Evolutionary conservation across 768 basidiomycete genomes (phyloP), one percentile per base, ranked within the genome.

Genomic region (Cyclocybe aegerita): DNA sequence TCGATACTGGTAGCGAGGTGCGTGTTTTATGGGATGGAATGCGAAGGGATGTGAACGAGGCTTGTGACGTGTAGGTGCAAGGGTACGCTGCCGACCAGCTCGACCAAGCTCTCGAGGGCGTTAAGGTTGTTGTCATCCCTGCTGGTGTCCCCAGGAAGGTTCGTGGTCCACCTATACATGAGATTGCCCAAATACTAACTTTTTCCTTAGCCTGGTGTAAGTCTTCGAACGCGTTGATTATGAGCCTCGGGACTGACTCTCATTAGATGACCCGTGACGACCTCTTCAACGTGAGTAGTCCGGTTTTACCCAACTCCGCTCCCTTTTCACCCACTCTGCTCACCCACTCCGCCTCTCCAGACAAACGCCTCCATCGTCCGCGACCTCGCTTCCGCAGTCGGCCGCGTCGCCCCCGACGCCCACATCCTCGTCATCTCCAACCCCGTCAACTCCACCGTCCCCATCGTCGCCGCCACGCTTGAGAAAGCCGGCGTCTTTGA

Each of bases 141-240:
- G 97, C 97, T 72, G 97, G 97, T 82, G 96, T 99, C 55, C 97
- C 97, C 58, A 81, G 97, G 69, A 99, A 99, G 85, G 93, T 94
- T 47, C 39, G 65, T 62, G 71, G 61, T 17, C 31, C 40, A 59
- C n/a, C 35, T 39, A 14, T 44, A 17, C 32, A 30, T 32, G 9
- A 16, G 50, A 31, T 49, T 32, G 16, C 34, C 29, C 30, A 12
- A 49, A 43, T 48, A 49, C 59, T 62, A 61, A 76, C 43, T 62
- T 60, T 57, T 61, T 63, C 60, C 53, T 33, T 63, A 92, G 90
- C 90, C 90, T 62, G 90, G 90, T 49, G 90, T 92, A 77, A 83
- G 90, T 82, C 29, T 29, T 43, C 40, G 43, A 32, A 40, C 41
- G 29, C 31, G 32, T 38, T 29, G n/a, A 35, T 16, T 32, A 48